phyloP scores from a whole-genome alignment of 768 basidiomycete genomes.

The Tulasnella calospora region DNA sequence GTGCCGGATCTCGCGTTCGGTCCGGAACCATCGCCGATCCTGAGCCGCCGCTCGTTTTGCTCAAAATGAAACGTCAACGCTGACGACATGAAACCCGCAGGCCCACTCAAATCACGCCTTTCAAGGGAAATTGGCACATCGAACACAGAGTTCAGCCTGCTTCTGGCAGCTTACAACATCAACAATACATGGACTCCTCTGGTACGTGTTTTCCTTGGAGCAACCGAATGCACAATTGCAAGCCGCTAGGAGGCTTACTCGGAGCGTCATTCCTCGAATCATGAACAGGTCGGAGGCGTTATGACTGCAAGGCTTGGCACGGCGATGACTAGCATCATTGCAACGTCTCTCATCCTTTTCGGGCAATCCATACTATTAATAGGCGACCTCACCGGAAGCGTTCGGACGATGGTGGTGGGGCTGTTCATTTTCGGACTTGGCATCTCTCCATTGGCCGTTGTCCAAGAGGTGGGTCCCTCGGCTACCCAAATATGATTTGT shows the following conservation, averaged over 20 bases:
- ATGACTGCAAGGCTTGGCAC: constrained; percentile 68
- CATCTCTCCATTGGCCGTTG: constrained; percentile 71
- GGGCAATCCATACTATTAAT: constrained; percentile 64
- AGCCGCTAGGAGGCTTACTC: not conserved
- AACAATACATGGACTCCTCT: constrained; percentile 77
- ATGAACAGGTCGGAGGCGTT: constrained; percentile 52
- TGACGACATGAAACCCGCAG: constrained; percentile 17
- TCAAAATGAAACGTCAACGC: not conserved
- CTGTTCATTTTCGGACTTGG: constrained; percentile 78
- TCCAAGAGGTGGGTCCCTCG: constrained; percentile 39
- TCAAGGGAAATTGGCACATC: constrained; percentile 66
- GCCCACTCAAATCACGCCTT: constrained; percentile 65
- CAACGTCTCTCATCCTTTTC: constrained; percentile 65
- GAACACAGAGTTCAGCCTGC: constrained; percentile 69
- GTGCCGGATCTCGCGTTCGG: too few relatives aligned
- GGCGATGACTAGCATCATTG: constrained; percentile 62
- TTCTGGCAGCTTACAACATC: constrained; percentile 71
- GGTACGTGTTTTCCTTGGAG: constrained; percentile 26
- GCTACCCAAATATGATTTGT: not conserved
- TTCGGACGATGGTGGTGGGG: constrained; percentile 69
- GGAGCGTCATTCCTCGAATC: not conserved
- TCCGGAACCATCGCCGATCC: too few relatives aligned
- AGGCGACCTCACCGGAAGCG: constrained; percentile 55
- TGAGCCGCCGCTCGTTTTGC: too few relatives aligned
- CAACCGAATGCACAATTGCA: not conserved